Conservation (phyloP, 352 stramenopile genomes). For the Blastocystis sp. region DNA sequence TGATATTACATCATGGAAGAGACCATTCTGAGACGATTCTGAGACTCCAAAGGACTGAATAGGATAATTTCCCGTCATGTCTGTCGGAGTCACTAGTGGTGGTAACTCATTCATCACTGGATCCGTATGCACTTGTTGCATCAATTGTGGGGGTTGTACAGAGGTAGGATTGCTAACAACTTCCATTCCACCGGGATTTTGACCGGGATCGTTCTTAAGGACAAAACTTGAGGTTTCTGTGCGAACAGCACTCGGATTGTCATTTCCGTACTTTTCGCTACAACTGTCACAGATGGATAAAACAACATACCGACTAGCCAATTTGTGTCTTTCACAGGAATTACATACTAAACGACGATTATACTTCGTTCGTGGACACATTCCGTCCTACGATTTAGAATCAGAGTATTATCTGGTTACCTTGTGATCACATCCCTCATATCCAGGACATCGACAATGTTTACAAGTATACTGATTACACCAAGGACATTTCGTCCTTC, state of each 20-base stretch:
- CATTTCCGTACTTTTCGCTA: slow-evolving; percentile 57
- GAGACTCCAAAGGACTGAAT: background rate
- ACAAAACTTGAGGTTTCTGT: background rate
- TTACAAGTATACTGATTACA: slow-evolving; percentile 62
- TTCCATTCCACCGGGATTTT: background rate
- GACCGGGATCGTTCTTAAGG: background rate
- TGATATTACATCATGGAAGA: background rate
- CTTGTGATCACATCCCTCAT: slow-evolving; percentile 61
- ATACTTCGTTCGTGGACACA: slow-evolving; percentile 62
- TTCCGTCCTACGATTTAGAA: background rate
- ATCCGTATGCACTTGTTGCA: background rate
- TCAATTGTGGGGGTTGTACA: background rate
- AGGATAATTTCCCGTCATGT: background rate
- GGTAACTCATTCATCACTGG: background rate
- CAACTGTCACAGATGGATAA: background rate
- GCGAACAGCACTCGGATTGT: slow-evolving; percentile 11
- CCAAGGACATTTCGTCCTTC: slow-evolving; percentile 55
- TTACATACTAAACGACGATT: slow-evolving; percentile 62
- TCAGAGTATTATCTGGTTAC: background rate
- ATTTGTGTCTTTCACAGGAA: slow-evolving; percentile 61
- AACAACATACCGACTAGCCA: slow-evolving; percentile 41
- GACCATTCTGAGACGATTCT: background rate
- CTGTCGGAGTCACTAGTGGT: background rate
- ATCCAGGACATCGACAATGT: slow-evolving; percentile 61
- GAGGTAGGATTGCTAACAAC: background rate